A percentile compares a stretch with the other conserved stretches of the same genome.
Conservation (phyloP, 495 filamentous ascomycete species). For the Lophiostoma macrostomum region DNA sequence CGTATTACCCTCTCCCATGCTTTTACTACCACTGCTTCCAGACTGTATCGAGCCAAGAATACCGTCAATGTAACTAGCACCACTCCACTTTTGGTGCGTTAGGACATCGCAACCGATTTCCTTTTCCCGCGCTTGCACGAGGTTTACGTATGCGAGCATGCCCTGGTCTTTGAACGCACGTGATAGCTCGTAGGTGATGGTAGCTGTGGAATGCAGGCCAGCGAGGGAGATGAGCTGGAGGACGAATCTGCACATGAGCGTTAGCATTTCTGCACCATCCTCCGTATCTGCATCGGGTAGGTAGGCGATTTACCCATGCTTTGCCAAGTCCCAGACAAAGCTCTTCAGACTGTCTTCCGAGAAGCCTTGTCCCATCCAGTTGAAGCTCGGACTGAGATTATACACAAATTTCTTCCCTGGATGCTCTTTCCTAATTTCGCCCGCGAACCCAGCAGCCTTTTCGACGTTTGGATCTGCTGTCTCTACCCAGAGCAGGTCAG, state of each 20-base stretch:
- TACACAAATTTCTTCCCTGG: slow-evolving; percentile 91
- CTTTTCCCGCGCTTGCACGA: slow-evolving; percentile 86
- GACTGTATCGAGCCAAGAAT: slow-evolving; percentile 90
- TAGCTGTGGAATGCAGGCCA: slow-evolving; percentile 84
- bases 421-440: slow-evolving; percentile 60
- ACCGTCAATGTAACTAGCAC: slow-evolving; percentile 87
- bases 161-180: slow-evolving; percentile 80
- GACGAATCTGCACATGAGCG: slow-evolving; percentile 60
- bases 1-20: slow-evolving; percentile 51
- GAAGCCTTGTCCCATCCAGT: slow-evolving; percentile 97
- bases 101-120: slow-evolving; percentile 90
- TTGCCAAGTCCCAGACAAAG: slow-evolving; percentile 94
- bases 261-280: neutral
- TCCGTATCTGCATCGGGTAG: too few relatives aligned
- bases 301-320: slow-evolving; percentile 58
- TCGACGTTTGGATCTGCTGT: slow-evolving; percentile 82
- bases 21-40: slow-evolving; percentile 57
- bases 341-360: slow-evolving; percentile 69
- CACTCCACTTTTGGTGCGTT: slow-evolving; percentile 98
- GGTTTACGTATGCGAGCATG: slow-evolving; percentile 91
- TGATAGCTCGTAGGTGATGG: slow-evolving; percentile 81
- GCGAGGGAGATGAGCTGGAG: slow-evolving; percentile 91
- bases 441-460: slow-evolving; percentile 70
- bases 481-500: slow-evolving; percentile 96
- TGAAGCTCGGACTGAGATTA: slow-evolving; percentile 94